Conservation (phyloP, 169 alveolate species). For the Plasmodium vinckei region DNA sequence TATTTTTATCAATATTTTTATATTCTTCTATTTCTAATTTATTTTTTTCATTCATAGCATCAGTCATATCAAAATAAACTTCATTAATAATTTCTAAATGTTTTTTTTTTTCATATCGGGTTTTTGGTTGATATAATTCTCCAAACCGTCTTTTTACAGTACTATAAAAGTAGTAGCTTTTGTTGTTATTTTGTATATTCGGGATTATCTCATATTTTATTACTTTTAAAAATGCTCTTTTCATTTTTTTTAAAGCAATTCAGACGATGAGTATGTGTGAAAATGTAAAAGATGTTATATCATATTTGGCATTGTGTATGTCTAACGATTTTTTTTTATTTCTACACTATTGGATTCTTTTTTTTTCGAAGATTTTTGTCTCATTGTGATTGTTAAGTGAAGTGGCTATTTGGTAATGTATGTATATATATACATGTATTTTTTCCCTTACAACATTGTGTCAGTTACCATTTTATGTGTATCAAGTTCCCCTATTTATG, state of each 20-base stretch:
- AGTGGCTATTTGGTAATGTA: no score
- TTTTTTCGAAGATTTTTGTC: no score
- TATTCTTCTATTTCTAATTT: conserved; percentile 53
- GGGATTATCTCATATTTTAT: background rate
- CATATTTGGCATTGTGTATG: no score
- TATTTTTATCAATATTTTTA: conserved; percentile 36
- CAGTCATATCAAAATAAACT: conserved; percentile 69
- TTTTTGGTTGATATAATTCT: conserved; percentile 57
- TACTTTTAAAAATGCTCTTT: background rate
- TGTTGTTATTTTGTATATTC: conserved; percentile 6
- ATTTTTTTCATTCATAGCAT: conserved; percentile 64
- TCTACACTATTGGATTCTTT: no score
- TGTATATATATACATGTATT: no score
- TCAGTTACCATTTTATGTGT: no score
- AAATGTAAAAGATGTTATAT: no score
- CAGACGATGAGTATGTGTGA: no score
- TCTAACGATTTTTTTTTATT: no score
- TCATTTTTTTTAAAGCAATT: background rate
- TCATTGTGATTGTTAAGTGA: no score
- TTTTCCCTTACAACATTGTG: no score
- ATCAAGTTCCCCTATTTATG: no score
- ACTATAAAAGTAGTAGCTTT: conserved; percentile 3
- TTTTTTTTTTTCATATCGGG: conserved; percentile 40
- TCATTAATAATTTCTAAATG: conserved; percentile 60
- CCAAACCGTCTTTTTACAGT: conserved; percentile 54